Conservation (phyloP, 2,329 filamentous ascomycete species). For the Beauveria sp. region DNA sequence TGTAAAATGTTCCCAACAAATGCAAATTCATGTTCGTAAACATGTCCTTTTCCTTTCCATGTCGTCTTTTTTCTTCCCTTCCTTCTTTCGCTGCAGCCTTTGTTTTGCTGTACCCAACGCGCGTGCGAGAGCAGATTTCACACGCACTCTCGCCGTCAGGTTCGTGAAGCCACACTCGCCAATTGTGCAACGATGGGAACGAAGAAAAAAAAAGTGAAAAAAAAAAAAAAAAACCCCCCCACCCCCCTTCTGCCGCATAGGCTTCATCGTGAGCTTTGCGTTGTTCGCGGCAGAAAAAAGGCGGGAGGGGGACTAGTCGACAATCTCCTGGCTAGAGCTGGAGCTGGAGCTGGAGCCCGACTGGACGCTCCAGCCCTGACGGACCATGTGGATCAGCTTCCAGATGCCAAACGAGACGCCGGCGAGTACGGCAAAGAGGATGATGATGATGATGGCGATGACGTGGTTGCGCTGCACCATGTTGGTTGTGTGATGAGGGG, state of each 20-base stretch:
- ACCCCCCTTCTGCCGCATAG: background rate
- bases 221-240: no score
- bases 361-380: conserved; percentile 34
- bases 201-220: no score
- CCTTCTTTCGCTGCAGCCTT: background rate
- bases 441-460: conserved; percentile 61
- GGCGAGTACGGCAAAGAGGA: conserved; percentile 56
- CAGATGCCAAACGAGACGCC: conserved; percentile 57
- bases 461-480: conserved; percentile 59
- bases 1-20: background rate
- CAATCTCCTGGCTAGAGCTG: conserved; percentile 17
- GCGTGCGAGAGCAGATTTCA: background rate
- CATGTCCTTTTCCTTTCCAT: background rate
- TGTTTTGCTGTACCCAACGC: background rate
- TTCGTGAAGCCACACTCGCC: no score
- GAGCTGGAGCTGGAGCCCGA: conserved; percentile 22
- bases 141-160: background rate
- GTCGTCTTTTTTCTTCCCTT: background rate
- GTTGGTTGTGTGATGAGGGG: conserved; percentile 18
- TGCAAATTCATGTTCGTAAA: background rate
- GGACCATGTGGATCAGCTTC: conserved; percentile 47
- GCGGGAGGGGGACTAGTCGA: conserved; percentile 12
- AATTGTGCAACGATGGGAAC: no score
- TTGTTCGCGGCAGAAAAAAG: background rate
- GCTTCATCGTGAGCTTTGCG: no score